A percentile compares a stretch with the other conserved stretches of the same genome.
These are phyloP conservation scores for Petasospora fabianii DNA, from an alignment of 1,139 yeast genomes.

Conservation along the genomic window DNA sequence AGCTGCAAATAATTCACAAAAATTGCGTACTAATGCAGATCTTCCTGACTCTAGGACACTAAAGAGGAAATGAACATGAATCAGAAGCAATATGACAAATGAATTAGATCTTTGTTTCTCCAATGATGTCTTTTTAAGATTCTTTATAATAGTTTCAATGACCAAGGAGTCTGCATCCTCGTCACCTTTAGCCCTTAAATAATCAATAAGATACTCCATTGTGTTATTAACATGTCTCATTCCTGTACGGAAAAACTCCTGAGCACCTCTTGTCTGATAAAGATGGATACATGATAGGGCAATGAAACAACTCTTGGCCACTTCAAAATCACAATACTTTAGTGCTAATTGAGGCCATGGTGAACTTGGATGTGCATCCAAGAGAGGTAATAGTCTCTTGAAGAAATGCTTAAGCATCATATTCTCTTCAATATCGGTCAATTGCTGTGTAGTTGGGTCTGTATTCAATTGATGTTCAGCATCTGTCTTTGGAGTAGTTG, in stretches of 20 bases:
- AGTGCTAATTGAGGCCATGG: conserved; percentile 58
- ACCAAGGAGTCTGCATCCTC: conserved; percentile 23
- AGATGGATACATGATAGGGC: conserved; percentile 52
- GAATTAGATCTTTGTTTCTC: conserved; percentile 40
- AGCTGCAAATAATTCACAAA: conserved; percentile 45
- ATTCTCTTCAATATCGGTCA: conserved; percentile 41
- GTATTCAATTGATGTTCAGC: background rate
- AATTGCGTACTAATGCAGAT: conserved; percentile 45
- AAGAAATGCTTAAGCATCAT: conserved; percentile 51
- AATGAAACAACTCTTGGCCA: conserved; percentile 52
- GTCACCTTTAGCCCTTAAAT: conserved; percentile 28
- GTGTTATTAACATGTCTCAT: conserved; percentile 49
- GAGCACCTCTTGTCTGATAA: conserved; percentile 47
- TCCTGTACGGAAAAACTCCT: conserved; percentile 46
- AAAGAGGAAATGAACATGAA: conserved; percentile 49
- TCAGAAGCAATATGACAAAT: conserved; percentile 46
- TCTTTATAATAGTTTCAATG: conserved; percentile 32
- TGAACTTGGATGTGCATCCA: conserved; percentile 54
- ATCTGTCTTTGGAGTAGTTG: conserved; percentile 4
- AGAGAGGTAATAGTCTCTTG: conserved; percentile 44
- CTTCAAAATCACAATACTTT: conserved; percentile 51
- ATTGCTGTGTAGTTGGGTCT: conserved; percentile 1
- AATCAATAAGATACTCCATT: conserved; percentile 45
- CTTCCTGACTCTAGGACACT: conserved; percentile 51
- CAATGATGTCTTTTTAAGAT: conserved; percentile 33